These are phyloP conservation scores for Trichoderma breve DNA, from an alignment of 2,329 filamentous ascomycete genomes.

Conservation along the genomic window DNA sequence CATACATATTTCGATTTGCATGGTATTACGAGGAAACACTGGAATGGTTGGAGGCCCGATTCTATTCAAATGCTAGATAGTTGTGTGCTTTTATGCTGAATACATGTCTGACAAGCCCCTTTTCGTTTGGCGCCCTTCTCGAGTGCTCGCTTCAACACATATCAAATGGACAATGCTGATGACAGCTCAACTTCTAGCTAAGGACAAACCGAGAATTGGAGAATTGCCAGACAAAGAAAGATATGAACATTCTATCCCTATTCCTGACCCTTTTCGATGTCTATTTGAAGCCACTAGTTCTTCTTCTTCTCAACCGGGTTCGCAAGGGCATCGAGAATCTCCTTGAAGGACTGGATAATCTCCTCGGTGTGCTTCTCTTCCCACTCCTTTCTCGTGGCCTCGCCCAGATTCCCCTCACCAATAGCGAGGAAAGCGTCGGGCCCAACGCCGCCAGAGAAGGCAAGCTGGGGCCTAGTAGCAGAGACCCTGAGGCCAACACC, in stretches of 20 bases:
- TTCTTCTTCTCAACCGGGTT: conserved; percentile 18
- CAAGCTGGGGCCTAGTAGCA: conserved; percentile 8
- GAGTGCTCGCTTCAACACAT: background rate
- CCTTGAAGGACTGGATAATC: conserved; percentile 15
- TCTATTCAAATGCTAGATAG: background rate
- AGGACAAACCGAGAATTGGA: background rate
- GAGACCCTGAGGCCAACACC: conserved; percentile 2
- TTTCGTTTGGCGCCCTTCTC: background rate
- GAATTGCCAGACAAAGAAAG: background rate
- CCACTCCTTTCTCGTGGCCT: conserved; percentile 9
- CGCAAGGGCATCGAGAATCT: conserved; percentile 8
- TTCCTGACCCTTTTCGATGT: background rate
- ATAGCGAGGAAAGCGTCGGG: conserved; percentile 8
- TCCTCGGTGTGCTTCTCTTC: conserved; percentile 4
- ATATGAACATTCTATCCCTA: background rate
- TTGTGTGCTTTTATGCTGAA: background rate
- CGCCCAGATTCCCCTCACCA: conserved; percentile 14
- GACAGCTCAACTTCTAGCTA: background rate
- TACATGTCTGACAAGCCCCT: background rate
- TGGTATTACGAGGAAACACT: conserved; percentile 6
- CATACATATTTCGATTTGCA: conserved; percentile 1
- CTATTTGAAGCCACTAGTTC: background rate
- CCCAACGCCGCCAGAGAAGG: background rate
- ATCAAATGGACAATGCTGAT: background rate
- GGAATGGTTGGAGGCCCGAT: background rate